phyloP scores from a whole-genome alignment of 2,329 filamentous ascomycete genomes.

The Furcasterigmium furcatum region DNA sequence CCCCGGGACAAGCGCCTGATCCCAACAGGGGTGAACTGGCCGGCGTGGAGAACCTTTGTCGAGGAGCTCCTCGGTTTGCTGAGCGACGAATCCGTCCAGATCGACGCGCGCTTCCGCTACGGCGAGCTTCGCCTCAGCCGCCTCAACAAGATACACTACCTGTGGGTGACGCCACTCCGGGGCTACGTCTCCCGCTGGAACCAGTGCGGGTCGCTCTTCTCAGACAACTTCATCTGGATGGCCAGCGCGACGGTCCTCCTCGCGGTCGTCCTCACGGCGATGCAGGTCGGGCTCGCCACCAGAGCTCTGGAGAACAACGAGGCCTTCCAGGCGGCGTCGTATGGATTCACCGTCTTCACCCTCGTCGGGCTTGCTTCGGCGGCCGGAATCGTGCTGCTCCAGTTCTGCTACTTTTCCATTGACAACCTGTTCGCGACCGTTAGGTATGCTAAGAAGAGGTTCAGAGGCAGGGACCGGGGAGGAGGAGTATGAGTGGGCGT shows the following conservation, averaged over 20 bases:
- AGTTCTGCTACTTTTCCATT: conserved; percentile 12
- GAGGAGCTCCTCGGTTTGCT: conserved; percentile 21
- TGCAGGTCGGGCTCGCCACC: conserved; percentile 44
- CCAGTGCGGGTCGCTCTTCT: conserved; percentile 36
- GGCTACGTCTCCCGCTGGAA: conserved; percentile 20
- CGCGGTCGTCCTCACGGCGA: conserved; percentile 41
- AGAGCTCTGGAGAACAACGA: conserved; percentile 24
- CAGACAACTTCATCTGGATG: conserved; percentile 37
- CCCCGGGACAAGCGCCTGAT: conserved; percentile 29
- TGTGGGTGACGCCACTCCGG: conserved; percentile 19
- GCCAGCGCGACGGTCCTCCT: conserved; percentile 36
- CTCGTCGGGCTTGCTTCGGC: conserved; percentile 34
- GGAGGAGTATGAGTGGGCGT: too few relatives aligned
- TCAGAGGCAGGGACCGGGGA: too few relatives aligned
- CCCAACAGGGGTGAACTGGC: conserved; percentile 30
- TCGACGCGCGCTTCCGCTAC: conserved; percentile 33
- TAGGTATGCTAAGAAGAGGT: conserved; percentile 9
- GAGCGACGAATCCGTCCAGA: conserved; percentile 19
- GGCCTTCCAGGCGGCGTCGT: conserved; percentile 37
- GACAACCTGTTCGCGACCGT: conserved; percentile 11
- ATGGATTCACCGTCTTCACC: conserved; percentile 45
- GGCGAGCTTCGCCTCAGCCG: conserved; percentile 37
- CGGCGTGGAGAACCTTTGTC: conserved; percentile 30
- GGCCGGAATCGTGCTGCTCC: conserved; percentile 16
- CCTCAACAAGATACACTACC: conserved; percentile 35